phyloP scores from a whole-genome alignment of 2,329 filamentous ascomycete species.

The Intubia oerlemansii region DNA sequence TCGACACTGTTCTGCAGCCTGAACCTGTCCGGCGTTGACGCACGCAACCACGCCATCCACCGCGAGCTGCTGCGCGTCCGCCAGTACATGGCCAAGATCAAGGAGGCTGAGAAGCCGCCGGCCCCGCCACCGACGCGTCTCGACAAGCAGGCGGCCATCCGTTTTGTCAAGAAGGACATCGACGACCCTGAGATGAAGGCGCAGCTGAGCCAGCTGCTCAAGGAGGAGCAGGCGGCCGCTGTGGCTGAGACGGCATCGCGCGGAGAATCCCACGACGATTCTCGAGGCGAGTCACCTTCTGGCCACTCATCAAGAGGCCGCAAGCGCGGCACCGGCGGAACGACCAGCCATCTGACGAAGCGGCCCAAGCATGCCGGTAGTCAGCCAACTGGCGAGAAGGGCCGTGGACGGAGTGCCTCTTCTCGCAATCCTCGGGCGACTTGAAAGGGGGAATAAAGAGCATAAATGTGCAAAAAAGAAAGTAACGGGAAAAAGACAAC shows the following conservation, averaged over 20 bases:
- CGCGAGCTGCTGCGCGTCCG: slow-evolving; percentile 69
- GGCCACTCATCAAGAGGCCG: neutral
- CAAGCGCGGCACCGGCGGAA: slow-evolving; percentile 2
- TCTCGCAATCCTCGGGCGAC: too few relatives aligned
- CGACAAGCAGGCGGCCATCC: slow-evolving; percentile 56
- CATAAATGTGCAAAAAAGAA: too few relatives aligned
- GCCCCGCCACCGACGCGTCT: slow-evolving; percentile 21
- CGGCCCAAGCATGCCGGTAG: slow-evolving; percentile 6
- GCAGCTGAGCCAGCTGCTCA: slow-evolving; percentile 34
- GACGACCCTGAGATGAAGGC: slow-evolving; percentile 28
- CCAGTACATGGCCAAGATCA: slow-evolving; percentile 87
- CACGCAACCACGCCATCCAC: slow-evolving; percentile 71
- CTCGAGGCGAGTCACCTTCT: neutral
- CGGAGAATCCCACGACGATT: neutral
- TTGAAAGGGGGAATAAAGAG: too few relatives aligned
- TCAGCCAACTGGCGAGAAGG: too few relatives aligned
- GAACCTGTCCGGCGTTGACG: slow-evolving; percentile 56
- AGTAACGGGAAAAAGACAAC: too few relatives aligned
- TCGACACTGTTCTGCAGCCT: slow-evolving; percentile 72
- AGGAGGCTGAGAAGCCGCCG: slow-evolving; percentile 43
- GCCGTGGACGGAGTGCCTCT: too few relatives aligned
- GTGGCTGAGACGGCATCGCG: slow-evolving; percentile 4
- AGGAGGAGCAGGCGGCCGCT: slow-evolving; percentile 15
- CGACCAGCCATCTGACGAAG: slow-evolving; percentile 3
- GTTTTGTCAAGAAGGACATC: slow-evolving; percentile 67